These are phyloP conservation scores for Aureobasidium sp. DNA, from an alignment of 2,329 filamentous ascomycete species.

Conservation along the genomic window DNA sequence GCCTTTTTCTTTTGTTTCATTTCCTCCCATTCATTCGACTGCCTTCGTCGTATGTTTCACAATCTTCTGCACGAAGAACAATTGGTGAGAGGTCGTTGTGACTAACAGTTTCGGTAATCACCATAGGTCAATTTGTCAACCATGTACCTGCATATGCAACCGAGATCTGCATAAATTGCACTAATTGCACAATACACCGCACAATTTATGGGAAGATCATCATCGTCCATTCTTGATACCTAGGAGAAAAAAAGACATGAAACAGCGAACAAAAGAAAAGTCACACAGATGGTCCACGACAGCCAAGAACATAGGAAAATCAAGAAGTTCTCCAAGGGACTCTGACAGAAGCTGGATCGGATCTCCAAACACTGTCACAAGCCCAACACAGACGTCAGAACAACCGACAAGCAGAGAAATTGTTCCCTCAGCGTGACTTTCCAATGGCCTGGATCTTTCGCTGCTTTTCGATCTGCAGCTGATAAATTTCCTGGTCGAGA, in stretches of 20 bases:
- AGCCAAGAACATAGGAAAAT: too few species aligned
- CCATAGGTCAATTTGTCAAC: not conserved
- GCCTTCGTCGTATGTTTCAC: not conserved
- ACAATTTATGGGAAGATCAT: not conserved
- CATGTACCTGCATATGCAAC: conserved; percentile 9
- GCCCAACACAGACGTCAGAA: not conserved
- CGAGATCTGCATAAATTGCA: not conserved
- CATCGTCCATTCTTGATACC: not conserved
- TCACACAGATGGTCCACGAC: too few species aligned
- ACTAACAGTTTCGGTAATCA: not conserved
- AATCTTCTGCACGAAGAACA: not conserved
- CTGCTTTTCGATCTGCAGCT: conserved; percentile 41
- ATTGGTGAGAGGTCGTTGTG: not conserved
- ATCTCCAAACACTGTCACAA: too few species aligned
- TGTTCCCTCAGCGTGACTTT: conserved; percentile 19
- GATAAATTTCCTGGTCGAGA: conserved; percentile 61
- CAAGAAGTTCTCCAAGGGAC: too few species aligned
- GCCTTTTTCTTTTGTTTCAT: not conserved
- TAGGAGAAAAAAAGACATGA: not conserved
- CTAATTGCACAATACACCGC: not conserved
- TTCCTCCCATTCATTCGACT: not conserved
- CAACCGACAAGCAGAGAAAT: not conserved
- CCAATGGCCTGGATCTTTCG: conserved; percentile 21
- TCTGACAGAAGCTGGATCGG: too few species aligned
- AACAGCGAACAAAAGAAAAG: not conserved